phyloP scores from a whole-genome alignment of 441 rosid species.

The Sinapis alba region DNA sequence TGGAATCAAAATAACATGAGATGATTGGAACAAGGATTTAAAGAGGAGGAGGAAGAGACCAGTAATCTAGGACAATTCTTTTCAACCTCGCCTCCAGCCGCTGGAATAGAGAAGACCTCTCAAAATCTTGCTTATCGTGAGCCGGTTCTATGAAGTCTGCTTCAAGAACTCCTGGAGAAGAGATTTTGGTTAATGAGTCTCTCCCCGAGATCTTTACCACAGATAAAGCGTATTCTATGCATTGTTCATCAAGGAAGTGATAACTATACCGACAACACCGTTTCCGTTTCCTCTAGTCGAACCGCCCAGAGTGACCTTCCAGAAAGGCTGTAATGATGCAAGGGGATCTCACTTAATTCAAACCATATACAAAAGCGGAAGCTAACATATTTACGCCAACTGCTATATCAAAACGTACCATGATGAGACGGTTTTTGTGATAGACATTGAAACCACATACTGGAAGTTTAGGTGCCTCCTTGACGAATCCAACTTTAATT shows the following conservation, averaged over 20 bases:
- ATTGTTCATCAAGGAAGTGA: conserved; percentile 24
- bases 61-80: conserved; percentile 64
- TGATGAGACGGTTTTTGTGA: conserved; percentile 90
- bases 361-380: conserved; percentile 21
- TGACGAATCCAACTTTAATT: conserved; percentile 80
- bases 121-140: conserved; percentile 97
- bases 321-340: conserved; percentile 73
- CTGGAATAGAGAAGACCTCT: conserved; percentile 79
- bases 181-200: conserved; percentile 17
- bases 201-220: background rate
- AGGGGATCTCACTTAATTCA: conserved; percentile 21
- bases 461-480: conserved; percentile 69
- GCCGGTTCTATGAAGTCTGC: conserved; percentile 98
- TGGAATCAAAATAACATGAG: conserved; percentile 12
- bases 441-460: conserved; percentile 80
- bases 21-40: background rate
- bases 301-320: conserved; percentile 74
- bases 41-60: conserved; percentile 51
- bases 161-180: conserved; percentile 80
- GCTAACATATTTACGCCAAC: conserved; percentile 3
- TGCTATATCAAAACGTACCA: conserved; percentile 51
- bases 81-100: conserved; percentile 78
- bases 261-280: conserved; percentile 76
- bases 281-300: conserved; percentile 59
- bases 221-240: conserved; percentile 17